A percentile compares a stretch with the other conserved stretches of the same genome.
These are phyloP conservation scores for Russula ochroleuca DNA, from an alignment of 768 basidiomycete species.

Conservation along the genomic window DNA sequence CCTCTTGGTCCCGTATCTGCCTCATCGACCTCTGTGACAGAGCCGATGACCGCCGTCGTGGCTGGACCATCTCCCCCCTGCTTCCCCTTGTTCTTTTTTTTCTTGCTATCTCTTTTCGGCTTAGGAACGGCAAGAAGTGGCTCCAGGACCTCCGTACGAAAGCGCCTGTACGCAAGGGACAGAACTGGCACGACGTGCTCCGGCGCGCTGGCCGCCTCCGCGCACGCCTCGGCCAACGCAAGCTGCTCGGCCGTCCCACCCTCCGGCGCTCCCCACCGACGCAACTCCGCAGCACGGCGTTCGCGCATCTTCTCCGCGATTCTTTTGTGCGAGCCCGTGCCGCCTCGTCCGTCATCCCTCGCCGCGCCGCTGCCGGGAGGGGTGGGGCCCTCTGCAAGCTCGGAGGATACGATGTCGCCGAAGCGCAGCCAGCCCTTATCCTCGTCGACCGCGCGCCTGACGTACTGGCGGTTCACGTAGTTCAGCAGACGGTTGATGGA, in stretches of 20 bases:
- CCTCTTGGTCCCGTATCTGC: conserved; percentile 52
- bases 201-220: conserved; percentile 65
- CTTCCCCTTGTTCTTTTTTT: conserved; percentile 49
- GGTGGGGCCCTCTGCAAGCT: neutral
- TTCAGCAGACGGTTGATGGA: conserved; percentile 69
- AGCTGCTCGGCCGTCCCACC: conserved; percentile 46
- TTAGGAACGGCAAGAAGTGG: conserved; percentile 66
- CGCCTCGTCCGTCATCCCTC: conserved; percentile 33
- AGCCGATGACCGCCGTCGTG: neutral
- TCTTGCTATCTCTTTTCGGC: conserved; percentile 41
- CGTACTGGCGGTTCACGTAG: conserved; percentile 67
- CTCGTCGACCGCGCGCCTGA: conserved; percentile 73
- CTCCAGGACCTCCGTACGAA: conserved; percentile 68
- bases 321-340: conserved; percentile 55
- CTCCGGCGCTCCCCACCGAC: conserved; percentile 64
- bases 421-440: conserved; percentile 74
- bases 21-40: conserved; percentile 32
- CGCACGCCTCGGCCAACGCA: conserved; percentile 60
- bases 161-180: conserved; percentile 64
- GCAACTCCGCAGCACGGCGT: conserved; percentile 56
- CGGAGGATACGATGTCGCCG: conserved; percentile 47
- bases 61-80: conserved; percentile 34
- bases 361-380: too few species aligned
- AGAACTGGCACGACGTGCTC: conserved; percentile 63
- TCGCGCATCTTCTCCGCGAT: conserved; percentile 56